Evolutionary conservation across 192 early-diverging fungal species (phyloP).

Genomic region (Paraglomus occultum): DNA sequence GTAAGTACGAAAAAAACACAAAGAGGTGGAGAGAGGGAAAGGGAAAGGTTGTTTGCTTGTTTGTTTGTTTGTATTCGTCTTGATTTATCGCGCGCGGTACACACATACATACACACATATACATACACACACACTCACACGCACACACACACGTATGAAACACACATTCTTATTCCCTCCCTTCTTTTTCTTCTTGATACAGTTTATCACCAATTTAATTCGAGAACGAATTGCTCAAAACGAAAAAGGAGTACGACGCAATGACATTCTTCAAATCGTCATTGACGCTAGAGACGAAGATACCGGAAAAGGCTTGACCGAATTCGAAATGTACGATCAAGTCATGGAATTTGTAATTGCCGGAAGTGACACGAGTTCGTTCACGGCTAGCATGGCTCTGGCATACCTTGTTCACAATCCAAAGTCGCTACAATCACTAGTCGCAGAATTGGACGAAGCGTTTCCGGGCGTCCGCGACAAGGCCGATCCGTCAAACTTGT

Average conservation of each 20-base stretch:
- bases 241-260: constrained; percentile 17
- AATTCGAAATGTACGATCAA: constrained; percentile 42
- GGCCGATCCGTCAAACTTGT: neutral
- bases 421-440: constrained; percentile 31
- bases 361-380: constrained; percentile 41
- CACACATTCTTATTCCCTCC: neutral
- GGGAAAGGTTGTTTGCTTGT: too few species aligned
- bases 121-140: too few species aligned
- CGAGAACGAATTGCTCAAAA: constrained; percentile 13
- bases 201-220: constrained; percentile 15
- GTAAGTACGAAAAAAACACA: constrained; percentile 5
- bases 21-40: too few species aligned
- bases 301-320: constrained; percentile 38
- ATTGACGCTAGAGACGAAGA: constrained; percentile 38
- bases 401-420: constrained; percentile 37
- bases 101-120: too few species aligned
- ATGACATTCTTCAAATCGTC: constrained; percentile 50
- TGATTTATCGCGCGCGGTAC: too few species aligned
- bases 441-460: constrained; percentile 32
- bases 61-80: too few species aligned
- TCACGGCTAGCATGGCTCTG: constrained; percentile 34
- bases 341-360: constrained; percentile 34
- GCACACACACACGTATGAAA: neutral
- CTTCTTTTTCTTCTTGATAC: neutral
- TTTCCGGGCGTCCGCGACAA: constrained; percentile 21